Base-by-base conservation (phyloP, 2,329 filamentous ascomycete genomes). In the Pseudogymnoascus pannorum region DNA sequence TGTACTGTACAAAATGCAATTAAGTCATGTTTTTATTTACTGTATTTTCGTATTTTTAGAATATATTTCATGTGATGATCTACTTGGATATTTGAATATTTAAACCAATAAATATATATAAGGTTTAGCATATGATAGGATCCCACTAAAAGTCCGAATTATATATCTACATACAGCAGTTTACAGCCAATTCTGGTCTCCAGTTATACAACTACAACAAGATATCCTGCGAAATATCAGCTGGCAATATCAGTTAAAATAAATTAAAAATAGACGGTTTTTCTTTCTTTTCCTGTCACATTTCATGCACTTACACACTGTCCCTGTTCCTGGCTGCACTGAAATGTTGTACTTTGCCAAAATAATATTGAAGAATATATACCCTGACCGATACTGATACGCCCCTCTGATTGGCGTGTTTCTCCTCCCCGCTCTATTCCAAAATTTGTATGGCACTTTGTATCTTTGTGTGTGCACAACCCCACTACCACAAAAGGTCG, bases 401-500 rank as follows among this genome's bases (percentile, higher is more conserved):
- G 9, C 18, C 18, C 38, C 42, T 48, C 42, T 48, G 42, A 48
- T 48, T 48, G 42, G 42, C 42, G 20, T 29, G 42, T 29, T 18
- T 16, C 7, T 48, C 22, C 22, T 16, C 42, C 42, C 42, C 42
- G 42, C 42, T 26, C 42, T 22, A 5, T 6, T 11, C 42, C 42
- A 48, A 48, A 48, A 48, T 48, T 48, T 48, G 22, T 26, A 48
- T 29, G 9, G 42, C 22, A 48, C 22, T 48, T 40, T 48, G 42
- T 48, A 48, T 48, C 42, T 48, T 24, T 48, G 36, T 48, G 42
- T 48, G 42, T 48, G 42, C 42, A 44, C 42, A 48, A 48, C 42
- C 42, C 42, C 42, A 48, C 42, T 48, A 48, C 42, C 42, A 48
- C 42, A 48, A 48, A 48, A 48, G 42, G 42, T 48, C 42, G 22